Conservation (phyloP, 768 basidiomycete species). For the Pilatotrama ljubarskyi region DNA sequence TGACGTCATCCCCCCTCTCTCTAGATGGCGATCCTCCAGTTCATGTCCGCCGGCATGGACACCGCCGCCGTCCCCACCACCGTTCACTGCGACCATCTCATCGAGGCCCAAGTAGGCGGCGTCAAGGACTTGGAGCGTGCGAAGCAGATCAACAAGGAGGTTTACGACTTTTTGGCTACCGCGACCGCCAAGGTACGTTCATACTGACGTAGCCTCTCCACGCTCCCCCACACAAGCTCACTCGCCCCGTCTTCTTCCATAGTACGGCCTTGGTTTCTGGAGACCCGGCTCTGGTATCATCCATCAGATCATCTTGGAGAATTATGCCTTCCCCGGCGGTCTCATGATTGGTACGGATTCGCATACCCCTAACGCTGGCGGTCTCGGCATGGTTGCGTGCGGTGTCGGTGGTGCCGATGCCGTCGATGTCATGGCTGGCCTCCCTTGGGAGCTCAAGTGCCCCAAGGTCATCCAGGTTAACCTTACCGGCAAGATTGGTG, state of each 20-base stretch:
- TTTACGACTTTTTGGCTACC: slow-evolving; percentile 98
- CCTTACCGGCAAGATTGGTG: slow-evolving; percentile 89
- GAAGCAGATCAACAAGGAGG: slow-evolving; percentile 93
- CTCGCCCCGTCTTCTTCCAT: neutral
- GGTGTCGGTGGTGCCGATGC: slow-evolving; percentile 99
- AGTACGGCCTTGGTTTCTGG: slow-evolving; percentile 99
- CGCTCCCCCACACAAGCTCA: neutral
- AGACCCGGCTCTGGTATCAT: slow-evolving; percentile 99
- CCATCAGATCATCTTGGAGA: slow-evolving; percentile 98
- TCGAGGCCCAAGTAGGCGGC: slow-evolving; percentile 95
- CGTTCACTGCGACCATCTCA: slow-evolving; percentile 99
- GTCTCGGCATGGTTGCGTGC: slow-evolving; percentile 98
- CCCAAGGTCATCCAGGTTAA: slow-evolving; percentile 99
- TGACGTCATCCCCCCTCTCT: slow-evolving; percentile 36
- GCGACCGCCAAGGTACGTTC: slow-evolving; percentile 81
- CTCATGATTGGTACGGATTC: slow-evolving; percentile 99
- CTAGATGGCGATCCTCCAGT: slow-evolving; percentile 98
- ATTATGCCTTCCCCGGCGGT: slow-evolving; percentile 99
- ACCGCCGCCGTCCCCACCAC: slow-evolving; percentile 97
- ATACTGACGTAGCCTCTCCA: neutral
- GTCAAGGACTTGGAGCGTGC: slow-evolving; percentile 92
- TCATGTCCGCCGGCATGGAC: slow-evolving; percentile 99
- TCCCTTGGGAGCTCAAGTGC: slow-evolving; percentile 99
- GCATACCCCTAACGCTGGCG: slow-evolving; percentile 98
- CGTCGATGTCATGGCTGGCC: slow-evolving; percentile 96